Evolutionary conservation across 495 filamentous ascomycete genomes (phyloP).

Genomic region (Daldinia loculata): DNA sequence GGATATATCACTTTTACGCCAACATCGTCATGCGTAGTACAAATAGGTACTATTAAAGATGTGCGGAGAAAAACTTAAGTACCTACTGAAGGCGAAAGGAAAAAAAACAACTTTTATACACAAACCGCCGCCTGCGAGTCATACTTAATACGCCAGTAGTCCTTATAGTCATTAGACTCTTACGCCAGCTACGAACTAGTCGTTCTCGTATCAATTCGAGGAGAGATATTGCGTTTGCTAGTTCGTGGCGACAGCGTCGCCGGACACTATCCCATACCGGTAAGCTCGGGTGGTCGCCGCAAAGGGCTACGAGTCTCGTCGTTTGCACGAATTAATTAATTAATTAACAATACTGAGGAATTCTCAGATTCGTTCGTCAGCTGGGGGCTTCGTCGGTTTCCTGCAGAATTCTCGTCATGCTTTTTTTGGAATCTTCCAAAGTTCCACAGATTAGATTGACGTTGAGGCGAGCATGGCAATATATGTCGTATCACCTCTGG

Average conservation of each 20-base stretch:
- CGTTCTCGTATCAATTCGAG: background rate
- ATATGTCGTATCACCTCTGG: conserved; percentile 1
- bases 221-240: conserved; percentile 6
- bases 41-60: background rate
- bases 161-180: conserved; percentile 3
- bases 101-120: background rate
- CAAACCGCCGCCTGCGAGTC: conserved; percentile 10
- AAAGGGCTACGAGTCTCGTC: conserved; percentile 2
- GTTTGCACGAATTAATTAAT: conserved; percentile 9
- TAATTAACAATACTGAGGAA: conserved; percentile 1
- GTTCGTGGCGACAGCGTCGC: conserved; percentile 18
- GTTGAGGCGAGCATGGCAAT: background rate
- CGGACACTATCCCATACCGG: conserved; percentile 15
- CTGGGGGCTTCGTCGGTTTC: conserved; percentile 9
- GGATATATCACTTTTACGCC: background rate
- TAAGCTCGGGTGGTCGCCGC: conserved; percentile 15
- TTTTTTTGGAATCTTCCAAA: background rate
- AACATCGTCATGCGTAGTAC: background rate
- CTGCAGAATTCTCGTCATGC: conserved; percentile 10
- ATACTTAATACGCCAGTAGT: background rate
- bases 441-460: background rate
- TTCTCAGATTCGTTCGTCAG: conserved; percentile 11
- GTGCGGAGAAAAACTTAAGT: background rate
- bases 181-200: background rate
- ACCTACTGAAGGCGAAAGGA: background rate